Conservation (phyloP, 2,329 filamentous ascomycete species). For the Ophiostoma himal-ulmi region DNA sequence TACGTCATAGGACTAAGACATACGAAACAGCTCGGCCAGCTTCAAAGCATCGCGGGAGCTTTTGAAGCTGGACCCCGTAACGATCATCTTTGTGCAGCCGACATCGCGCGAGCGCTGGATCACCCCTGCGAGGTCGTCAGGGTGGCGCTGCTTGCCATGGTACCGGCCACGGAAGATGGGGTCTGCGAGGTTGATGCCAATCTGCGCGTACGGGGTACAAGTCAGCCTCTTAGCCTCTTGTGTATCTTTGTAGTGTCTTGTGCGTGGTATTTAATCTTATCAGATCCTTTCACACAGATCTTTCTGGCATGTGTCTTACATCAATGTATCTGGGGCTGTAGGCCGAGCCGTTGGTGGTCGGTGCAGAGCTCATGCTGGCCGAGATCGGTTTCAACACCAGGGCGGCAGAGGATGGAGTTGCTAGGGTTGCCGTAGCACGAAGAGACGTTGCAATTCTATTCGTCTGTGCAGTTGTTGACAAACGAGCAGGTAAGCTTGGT, state of each 20-base stretch:
- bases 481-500: conserved; percentile 14
- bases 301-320: conserved; percentile 37
- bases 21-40: conserved; percentile 69
- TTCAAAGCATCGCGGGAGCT: conserved; percentile 71
- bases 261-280: not conserved
- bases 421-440: not conserved
- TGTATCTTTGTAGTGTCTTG: not conserved
- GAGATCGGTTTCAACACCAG: not conserved
- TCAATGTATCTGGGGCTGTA: conserved; percentile 55
- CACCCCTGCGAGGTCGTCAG: conserved; percentile 68
- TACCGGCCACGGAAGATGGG: conserved; percentile 82
- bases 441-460: not conserved
- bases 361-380: not conserved
- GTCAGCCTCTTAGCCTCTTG: not conserved
- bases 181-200: conserved; percentile 95
- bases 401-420: not conserved
- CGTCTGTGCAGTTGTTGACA: conserved; percentile 25
- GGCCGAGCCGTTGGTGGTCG: conserved; percentile 19
- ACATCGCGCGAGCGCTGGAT: conserved; percentile 70
- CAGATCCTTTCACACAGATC: conserved; percentile 2
- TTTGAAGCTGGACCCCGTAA: conserved; percentile 81
- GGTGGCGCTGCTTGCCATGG: conserved; percentile 69
- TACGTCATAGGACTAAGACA: conserved; percentile 29
- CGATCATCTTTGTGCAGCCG: conserved; percentile 83
- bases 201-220: conserved; percentile 37